Evolutionary conservation across 805 yeast genomes (phyloP).

Genomic region (Wickerhamiella siamensis): DNA sequence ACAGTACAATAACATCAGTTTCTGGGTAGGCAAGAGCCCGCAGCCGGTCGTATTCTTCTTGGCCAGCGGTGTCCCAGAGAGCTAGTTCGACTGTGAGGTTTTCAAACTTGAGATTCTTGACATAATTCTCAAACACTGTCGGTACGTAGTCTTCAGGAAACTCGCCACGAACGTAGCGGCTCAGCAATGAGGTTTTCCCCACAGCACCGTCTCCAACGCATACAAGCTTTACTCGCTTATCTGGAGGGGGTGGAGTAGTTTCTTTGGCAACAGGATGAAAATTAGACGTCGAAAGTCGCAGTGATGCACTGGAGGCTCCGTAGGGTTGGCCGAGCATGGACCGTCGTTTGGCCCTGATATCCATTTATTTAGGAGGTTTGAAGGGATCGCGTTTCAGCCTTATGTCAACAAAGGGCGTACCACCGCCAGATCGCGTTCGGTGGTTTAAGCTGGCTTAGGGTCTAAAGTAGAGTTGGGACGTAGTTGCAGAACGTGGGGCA

Average conservation of each 20-base stretch:
- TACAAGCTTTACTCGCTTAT: slow-evolving; percentile 40
- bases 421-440: no score
- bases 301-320: slow-evolving; percentile 9
- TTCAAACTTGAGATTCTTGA: slow-evolving; percentile 37
- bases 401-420: background rate
- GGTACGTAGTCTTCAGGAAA: slow-evolving; percentile 69
- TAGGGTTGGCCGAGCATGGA: slow-evolving; percentile 10
- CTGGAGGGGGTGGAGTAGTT: background rate
- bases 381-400: no score
- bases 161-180: slow-evolving; percentile 49
- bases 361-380: slow-evolving; percentile 6
- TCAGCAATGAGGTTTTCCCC: slow-evolving; percentile 70
- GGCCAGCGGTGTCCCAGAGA: slow-evolving; percentile 85
- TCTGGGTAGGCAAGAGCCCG: slow-evolving; percentile 72
- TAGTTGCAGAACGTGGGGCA: no score
- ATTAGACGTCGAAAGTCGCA: background rate
- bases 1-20: slow-evolving; percentile 57
- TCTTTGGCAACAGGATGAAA: no score
- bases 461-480: no score
- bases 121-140: slow-evolving; percentile 69
- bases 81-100: slow-evolving; percentile 50
- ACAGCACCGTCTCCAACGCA: slow-evolving; percentile 85
- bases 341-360: slow-evolving; percentile 12
- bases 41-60: slow-evolving; percentile 69
- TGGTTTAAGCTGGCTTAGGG: no score